Evolutionary conservation across 2,329 filamentous ascomycete genomes (phyloP).

Genomic region (Neonectria ditissima): DNA sequence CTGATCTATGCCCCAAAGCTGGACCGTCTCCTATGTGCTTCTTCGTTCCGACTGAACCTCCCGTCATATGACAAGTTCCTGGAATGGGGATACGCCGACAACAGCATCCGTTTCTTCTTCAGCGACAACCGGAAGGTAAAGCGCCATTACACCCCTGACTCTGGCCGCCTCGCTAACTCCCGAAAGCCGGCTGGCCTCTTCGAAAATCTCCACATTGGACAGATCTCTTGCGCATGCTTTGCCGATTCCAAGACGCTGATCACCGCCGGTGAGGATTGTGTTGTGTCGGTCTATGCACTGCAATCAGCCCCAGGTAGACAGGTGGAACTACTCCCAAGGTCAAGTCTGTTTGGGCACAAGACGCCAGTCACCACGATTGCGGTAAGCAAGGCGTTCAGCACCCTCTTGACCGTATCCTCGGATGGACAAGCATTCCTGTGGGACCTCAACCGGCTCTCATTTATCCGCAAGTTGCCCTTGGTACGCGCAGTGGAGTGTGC

Average conservation of each 20-base stretch:
- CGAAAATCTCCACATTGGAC: conserved; percentile 92
- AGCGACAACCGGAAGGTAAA: conserved; percentile 81
- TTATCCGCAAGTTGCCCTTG: conserved; percentile 79
- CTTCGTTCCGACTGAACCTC: conserved; percentile 87
- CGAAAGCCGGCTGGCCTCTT: conserved; percentile 80
- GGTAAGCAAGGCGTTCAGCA: conserved; percentile 88
- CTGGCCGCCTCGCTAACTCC: conserved; percentile 43
- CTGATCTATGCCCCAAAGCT: conserved; percentile 82
- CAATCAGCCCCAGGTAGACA: conserved; percentile 71
- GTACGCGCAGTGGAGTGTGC: conserved; percentile 76
- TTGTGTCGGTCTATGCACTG: conserved; percentile 86
- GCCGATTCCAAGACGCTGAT: conserved; percentile 91
- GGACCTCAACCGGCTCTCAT: conserved; percentile 92
- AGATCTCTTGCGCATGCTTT: conserved; percentile 85
- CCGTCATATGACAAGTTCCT: conserved; percentile 93
- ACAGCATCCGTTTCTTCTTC: conserved; percentile 90
- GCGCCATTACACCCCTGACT: conserved; percentile 8
- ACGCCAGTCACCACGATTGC: conserved; percentile 84
- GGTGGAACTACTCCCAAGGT: conserved; percentile 82
- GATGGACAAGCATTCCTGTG: conserved; percentile 90
- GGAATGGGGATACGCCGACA: conserved; percentile 96
- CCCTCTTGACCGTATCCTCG: conserved; percentile 83
- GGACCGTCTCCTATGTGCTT: conserved; percentile 85
- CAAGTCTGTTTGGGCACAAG: conserved; percentile 91
- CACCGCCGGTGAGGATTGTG: conserved; percentile 92